Evolutionary conservation across 75 land plant species (phyloP), one percentile per base, ranked within the genome.

Genomic region (Pinus albicaulis): DNA sequence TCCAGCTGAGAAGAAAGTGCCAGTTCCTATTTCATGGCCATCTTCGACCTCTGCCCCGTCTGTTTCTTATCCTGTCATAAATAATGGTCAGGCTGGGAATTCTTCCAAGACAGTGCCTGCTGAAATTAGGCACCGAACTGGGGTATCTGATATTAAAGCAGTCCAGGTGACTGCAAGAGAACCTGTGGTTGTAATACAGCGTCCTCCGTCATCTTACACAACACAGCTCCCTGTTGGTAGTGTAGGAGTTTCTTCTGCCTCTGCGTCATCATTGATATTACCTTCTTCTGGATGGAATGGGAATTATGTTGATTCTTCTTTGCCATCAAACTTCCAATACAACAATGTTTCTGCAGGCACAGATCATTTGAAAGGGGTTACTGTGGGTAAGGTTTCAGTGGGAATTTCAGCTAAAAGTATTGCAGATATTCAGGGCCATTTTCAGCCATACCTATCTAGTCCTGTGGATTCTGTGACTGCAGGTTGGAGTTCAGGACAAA

Each of bases 111-210:
- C 74, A 23, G 19, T 76, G 34, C 75, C 55, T 17, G 25, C 75
- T 16, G 89, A 84, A 62, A 60, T 83, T 7, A 57, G 80, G 8
- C 81, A 73, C 79, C 58, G 66, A 14, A 65, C 76, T 0, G 59
- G 59, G 14, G 81, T 80, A 6, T 71, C 19, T 75, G 88, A 81
- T 28, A 11, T 66, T 13, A 86, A 80, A 70, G 70, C 55, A 55
- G 12, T 74, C 38, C 79, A 82, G 59, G 55, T 71, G 3, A 79
- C 80, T n/a, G 61, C 86, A 56, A 92, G 86, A 61, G 94, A 90
- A 74, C 94, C 94, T 0, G 76, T 89, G 24, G 80, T 83, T 10
- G 57, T 92, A 75, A 87, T 90, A 86, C 94, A 88, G 76, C 86
- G 88, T 16, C 90, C 89, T 4, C 89, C 84, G 73, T 66, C 86